These are phyloP conservation scores for Corymbia citriodora DNA, from an alignment of 441 rosid species.

Conservation along the genomic window DNA sequence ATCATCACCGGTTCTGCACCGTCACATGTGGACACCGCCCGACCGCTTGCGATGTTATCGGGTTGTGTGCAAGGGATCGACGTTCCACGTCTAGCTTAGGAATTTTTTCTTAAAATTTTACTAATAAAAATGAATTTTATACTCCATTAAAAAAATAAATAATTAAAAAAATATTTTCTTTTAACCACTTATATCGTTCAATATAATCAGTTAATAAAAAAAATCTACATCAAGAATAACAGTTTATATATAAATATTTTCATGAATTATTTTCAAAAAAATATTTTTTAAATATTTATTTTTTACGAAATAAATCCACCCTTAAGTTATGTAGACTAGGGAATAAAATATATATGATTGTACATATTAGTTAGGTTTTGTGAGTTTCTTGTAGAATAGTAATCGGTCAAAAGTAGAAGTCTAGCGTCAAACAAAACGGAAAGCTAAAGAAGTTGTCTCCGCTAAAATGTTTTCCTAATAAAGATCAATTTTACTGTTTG, in stretches of 20 bases:
- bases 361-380: not conserved
- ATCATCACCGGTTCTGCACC: not conserved
- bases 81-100: not conserved
- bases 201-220: too few species aligned
- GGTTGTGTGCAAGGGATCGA: not conserved
- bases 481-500: too few species aligned
- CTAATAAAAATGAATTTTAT: too few species aligned
- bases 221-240: too few species aligned
- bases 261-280: accelerated
- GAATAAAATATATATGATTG: not conserved
- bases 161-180: too few species aligned
- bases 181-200: accelerated
- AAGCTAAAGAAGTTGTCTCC: not conserved
- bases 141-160: too few species aligned
- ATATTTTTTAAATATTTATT: too few species aligned
- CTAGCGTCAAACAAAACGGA: not conserved
- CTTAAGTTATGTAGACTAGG: not conserved
- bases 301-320: too few species aligned
- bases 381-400: not conserved
- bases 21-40: too few species aligned
- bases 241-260: too few species aligned
- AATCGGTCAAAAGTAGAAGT: not conserved
- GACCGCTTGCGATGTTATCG: not conserved
- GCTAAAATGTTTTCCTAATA: too few species aligned
- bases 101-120: too few species aligned